These are phyloP conservation scores for Melaleuca alternifolia DNA, from an alignment of 345 rosid species.

Conservation along the genomic window DNA sequence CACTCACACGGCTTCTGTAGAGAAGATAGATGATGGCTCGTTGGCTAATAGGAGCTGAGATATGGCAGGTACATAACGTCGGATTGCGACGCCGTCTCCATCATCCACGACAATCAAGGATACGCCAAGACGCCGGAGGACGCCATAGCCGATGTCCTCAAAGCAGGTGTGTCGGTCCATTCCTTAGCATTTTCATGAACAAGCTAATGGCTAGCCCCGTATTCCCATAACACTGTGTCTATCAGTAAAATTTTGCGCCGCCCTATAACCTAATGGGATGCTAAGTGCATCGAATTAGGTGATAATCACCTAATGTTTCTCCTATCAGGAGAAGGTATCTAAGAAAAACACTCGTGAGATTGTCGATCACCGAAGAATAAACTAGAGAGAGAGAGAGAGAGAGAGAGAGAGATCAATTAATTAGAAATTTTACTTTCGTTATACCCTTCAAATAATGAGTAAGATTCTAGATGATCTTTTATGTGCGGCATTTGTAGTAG, in stretches of 20 bases:
- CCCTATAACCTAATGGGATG: not conserved
- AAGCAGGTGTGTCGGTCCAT: slow-evolving; percentile 42
- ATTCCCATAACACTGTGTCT: not conserved
- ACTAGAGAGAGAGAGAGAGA: not conserved
- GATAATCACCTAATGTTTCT: not conserved
- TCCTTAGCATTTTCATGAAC: not conserved
- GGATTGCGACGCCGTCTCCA: slow-evolving; percentile 80
- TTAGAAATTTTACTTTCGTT: not conserved
- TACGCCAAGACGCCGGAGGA: slow-evolving; percentile 75
- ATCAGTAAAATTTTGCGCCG: not conserved
- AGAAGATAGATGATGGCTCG: not conserved
- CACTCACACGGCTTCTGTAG: not conserved
- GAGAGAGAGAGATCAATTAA: not conserved
- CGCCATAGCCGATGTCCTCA: slow-evolving; percentile 69
- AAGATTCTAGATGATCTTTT: not conserved
- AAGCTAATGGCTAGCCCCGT: not conserved
- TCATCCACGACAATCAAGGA: slow-evolving; percentile 50
- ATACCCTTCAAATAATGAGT: not conserved
- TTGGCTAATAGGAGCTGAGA: not conserved
- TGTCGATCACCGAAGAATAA: not conserved
- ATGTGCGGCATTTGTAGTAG: not conserved
- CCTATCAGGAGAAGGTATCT: not conserved
- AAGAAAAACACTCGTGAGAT: not conserved
- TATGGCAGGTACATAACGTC: slow-evolving; percentile 64
- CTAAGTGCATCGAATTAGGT: not conserved